These are phyloP conservation scores for Bjerkandera adusta DNA, from an alignment of 1,284 basidiomycete species.

Conservation along the genomic window DNA sequence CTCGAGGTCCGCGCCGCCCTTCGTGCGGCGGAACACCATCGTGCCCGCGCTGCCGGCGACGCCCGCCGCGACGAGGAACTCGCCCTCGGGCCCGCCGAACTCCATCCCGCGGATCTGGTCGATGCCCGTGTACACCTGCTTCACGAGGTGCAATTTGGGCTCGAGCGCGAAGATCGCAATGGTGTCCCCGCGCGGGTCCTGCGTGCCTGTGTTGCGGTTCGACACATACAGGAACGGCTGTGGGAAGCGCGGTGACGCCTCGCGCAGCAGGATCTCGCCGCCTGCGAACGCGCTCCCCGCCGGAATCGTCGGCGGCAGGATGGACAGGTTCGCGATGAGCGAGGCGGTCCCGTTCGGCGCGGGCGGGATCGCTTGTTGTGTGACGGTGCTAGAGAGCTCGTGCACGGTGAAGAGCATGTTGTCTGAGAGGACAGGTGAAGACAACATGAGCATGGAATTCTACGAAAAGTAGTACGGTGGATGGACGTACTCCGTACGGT, in stretches of 20 bases:
- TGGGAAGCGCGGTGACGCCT: constrained; percentile 29
- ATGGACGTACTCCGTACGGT: constrained; percentile 42
- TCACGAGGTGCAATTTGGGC: constrained; percentile 35
- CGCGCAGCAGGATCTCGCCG: constrained; percentile 42
- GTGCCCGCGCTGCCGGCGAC: constrained; percentile 52
- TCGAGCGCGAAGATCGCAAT: constrained; percentile 34
- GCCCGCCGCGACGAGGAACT: constrained; percentile 57
- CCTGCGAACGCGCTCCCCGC: constrained; percentile 48
- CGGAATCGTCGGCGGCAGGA: constrained; percentile 50
- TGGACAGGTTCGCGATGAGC: constrained; percentile 52
- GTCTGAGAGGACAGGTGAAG: constrained; percentile 33
- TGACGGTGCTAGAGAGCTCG: constrained; percentile 62
- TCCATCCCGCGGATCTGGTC: constrained; percentile 63
- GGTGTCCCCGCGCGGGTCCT: constrained; percentile 35
- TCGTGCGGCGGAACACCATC: constrained; percentile 49
- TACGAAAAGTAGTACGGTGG: constrained; percentile 6
- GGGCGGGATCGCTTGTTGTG: constrained; percentile 56
- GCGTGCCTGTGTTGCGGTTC: constrained; percentile 37
- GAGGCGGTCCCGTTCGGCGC: constrained; percentile 41
- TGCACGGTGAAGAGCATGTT: constrained; percentile 59
- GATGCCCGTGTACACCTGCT: constrained; percentile 61
- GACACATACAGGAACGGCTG: constrained; percentile 36
- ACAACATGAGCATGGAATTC: neutral
- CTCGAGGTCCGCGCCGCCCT: constrained; percentile 48
- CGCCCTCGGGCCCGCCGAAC: constrained; percentile 50